Base-by-base conservation (phyloP, 1,284 basidiomycete genomes). In the Ustilago loliicola region DNA sequence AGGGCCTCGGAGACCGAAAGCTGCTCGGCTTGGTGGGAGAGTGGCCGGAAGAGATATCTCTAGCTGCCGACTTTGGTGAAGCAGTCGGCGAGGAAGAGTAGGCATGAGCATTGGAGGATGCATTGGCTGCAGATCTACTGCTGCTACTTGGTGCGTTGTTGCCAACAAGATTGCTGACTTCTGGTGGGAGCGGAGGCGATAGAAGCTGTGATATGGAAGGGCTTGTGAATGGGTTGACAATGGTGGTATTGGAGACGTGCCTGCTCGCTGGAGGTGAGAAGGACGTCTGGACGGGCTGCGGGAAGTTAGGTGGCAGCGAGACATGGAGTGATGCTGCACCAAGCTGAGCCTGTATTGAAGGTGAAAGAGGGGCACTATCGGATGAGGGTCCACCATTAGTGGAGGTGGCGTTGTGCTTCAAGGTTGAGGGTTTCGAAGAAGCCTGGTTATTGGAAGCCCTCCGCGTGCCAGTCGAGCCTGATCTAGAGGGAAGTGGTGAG, bases 221-320 rank as follows among this genome's bases (percentile, higher is more conserved):
- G 51, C 75, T 72, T 27, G 69, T 63, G 53, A 68, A 68, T 3
- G 72, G 62, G 36, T 65, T 65, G 59, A 66, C 52, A 38, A 66
- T 19, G 59, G 63, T 62, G n/a, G 63, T 36, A 34, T 34, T 59
- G 25, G 66, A 61, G 48, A 63, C 62, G 21, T 57, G 61, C 15
- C 66, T 53, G 53, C 68, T 58, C 1, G 76, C 25, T 10, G 79
- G 79, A 19, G 80, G 80, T 34, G 80, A 82, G 52, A 82, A 82
- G 53, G 80, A 76, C 17, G 79, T 82, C 52, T 75, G 58, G 6
- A 73, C 66, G 1, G 80, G 80, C 27, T 71, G 65, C 9, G 80
- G 80, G 50, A 79, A 76, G 57, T 79, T 79, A 54, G 80, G 80
- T n/a, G 80, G 80, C 2, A 82, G 68, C 25, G 66, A 73, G 40